Evolutionary conservation across 768 basidiomycete genomes (phyloP), one percentile per base, ranked within the genome.

Genomic region (Suillus variegatus): DNA sequence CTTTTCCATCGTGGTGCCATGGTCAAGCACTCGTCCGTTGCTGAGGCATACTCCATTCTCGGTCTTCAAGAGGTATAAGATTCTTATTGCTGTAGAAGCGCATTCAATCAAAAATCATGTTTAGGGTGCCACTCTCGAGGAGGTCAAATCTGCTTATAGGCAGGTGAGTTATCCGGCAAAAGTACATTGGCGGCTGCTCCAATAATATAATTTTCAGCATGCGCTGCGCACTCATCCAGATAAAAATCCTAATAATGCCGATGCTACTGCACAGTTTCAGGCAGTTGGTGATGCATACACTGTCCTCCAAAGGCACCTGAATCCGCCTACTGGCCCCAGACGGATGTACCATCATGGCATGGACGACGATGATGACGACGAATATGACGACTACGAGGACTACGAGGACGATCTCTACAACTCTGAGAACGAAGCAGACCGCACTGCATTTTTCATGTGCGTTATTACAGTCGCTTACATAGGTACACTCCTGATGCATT

Each of bases 191-290:
- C 63, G 36, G 62, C 54, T 57, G 14, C 60, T 64, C 35, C 67
- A 47, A 4, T 52, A 28, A 40, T 46, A 52, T 54, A 36, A 22
- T 43, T 12, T 51, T 22, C 63, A 90, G 86, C 78, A 87, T 62
- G 90, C 90, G 6, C 78, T 91, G 28, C 82, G 82, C 22, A 89
- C 86, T 0, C 92, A 93, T 76, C 91, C 92, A 9, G 91, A 92
- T 78, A 92, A 92, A 78, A 92, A 92, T 65, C 86, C 82, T 0
- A 83, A 82, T 49, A 85, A 92, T 68, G 82, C 82, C 47, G 79
- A 82, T 68, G 91, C 90, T 55, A 92, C 91, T 46, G 81, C 80
- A 4, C 81, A 88, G 72, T 93, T 93, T 71, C 91, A 93, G 75
- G 77, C 80, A 61, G 74, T 94, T 54, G 83, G 88, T 65, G 88